These are phyloP conservation scores for Geranomyces michiganensis DNA, from an alignment of 192 early-diverging fungal species.

Conservation along the genomic window DNA sequence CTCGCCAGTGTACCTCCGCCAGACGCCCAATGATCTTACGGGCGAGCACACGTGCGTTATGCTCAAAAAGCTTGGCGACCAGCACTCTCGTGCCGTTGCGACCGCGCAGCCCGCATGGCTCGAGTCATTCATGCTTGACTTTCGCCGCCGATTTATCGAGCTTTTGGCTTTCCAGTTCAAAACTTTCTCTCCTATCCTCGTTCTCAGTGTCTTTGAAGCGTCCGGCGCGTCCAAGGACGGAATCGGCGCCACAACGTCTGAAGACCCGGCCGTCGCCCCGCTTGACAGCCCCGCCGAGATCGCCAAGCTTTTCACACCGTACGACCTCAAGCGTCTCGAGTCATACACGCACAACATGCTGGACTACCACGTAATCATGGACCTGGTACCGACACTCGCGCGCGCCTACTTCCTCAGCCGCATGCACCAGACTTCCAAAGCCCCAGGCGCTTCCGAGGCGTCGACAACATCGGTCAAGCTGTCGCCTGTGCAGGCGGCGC, in stretches of 20 bases:
- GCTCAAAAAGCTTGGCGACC: conserved; percentile 71
- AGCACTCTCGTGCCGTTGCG: conserved; percentile 37
- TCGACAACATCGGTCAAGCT: conserved; percentile 57
- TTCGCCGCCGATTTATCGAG: conserved; percentile 85
- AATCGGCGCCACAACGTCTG: background rate
- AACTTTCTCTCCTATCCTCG: conserved; percentile 77
- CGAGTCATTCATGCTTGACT: conserved; percentile 86
- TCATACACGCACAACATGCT: conserved; percentile 94
- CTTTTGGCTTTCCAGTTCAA: conserved; percentile 88
- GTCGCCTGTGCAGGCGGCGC: conserved; percentile 83
- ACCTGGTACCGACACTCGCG: conserved; percentile 84
- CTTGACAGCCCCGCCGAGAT: conserved; percentile 37
- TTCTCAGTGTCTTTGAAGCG: conserved; percentile 83
- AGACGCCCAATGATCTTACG: conserved; percentile 95
- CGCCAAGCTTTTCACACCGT: conserved; percentile 63
- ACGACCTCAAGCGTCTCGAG: conserved; percentile 94
- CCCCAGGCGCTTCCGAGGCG: conserved; percentile 13
- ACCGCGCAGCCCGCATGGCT: conserved; percentile 67
- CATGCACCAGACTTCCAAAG: conserved; percentile 37
- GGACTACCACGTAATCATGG: conserved; percentile 97
- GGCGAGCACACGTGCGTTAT: conserved; percentile 99
- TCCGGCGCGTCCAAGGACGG: conserved; percentile 45
- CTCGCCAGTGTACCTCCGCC: conserved; percentile 92
- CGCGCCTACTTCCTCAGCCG: conserved; percentile 75
- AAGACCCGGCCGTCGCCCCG: background rate